A percentile compares a stretch with the other conserved stretches of the same genome.
phyloP scores from a whole-genome alignment of 1,284 basidiomycete genomes.

The Ganoderma multipileum region DNA sequence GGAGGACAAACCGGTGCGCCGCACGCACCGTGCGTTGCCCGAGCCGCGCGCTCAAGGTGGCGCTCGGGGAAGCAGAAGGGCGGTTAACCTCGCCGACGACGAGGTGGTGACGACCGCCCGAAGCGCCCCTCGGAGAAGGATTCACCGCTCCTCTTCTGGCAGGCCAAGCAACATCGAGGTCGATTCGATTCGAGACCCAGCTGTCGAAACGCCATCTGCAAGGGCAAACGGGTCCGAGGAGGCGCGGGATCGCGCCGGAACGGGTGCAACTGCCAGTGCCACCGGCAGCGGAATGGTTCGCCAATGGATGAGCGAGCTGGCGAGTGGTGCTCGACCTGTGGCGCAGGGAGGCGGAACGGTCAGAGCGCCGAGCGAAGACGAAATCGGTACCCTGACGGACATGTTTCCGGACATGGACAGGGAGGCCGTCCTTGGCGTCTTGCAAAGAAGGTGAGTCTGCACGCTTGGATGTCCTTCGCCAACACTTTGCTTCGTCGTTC shows the following conservation, averaged over 20 bases:
- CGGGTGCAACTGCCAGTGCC: constrained; percentile 16
- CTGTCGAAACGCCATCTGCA: constrained; percentile 14
- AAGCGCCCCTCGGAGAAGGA: constrained; percentile 23
- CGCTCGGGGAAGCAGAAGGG: constrained; percentile 32
- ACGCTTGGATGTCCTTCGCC: background rate
- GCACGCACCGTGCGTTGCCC: constrained; percentile 65
- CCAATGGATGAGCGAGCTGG: constrained; percentile 84
- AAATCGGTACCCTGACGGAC: constrained; percentile 73
- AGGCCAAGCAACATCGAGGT: background rate
- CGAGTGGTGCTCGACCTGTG: constrained; percentile 59
- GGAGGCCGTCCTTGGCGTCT: constrained; percentile 76
- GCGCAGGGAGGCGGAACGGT: constrained; percentile 52
- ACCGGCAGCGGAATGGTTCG: constrained; percentile 58
- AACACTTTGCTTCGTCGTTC: constrained; percentile 3
- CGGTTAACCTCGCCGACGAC: constrained; percentile 43
- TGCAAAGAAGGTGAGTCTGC: constrained; percentile 79
- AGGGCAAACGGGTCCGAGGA: constrained; percentile 15
- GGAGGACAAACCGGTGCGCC: constrained; percentile 42
- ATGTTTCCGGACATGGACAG: constrained; percentile 87
- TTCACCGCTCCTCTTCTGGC: background rate
- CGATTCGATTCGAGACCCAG: constrained; percentile 3
- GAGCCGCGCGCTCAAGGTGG: constrained; percentile 39
- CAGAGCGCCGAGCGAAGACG: constrained; percentile 74
- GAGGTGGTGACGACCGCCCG: constrained; percentile 66
- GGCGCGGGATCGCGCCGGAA: constrained; percentile 9